Evolutionary conservation across 139 green algal species (phyloP).

Genomic region (Chlorella vulgaris): DNA sequence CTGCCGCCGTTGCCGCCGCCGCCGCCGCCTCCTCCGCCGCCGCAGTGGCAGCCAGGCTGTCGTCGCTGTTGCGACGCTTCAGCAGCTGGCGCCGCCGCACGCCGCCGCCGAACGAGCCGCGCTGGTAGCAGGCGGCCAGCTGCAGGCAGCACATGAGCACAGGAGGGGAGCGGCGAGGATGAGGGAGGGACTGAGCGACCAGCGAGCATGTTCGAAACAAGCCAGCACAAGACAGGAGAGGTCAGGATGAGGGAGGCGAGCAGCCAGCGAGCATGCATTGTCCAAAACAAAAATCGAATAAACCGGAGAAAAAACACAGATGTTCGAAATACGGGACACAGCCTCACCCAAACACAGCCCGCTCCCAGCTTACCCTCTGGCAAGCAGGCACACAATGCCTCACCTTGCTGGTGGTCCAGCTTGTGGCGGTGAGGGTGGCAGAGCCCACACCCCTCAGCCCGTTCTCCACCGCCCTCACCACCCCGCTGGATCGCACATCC

Average conservation of each 20-base stretch:
- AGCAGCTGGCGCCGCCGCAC: slow-evolving; percentile 4
- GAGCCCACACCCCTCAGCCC: slow-evolving; percentile 44
- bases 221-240: background rate
- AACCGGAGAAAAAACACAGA: too few species aligned
- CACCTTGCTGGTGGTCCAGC: slow-evolving; percentile 47
- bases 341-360: background rate
- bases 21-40: slow-evolving; percentile 1
- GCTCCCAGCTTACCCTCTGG: background rate
- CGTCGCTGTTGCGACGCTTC: slow-evolving; percentile 41
- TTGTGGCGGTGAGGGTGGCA: slow-evolving; percentile 39
- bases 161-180: background rate
- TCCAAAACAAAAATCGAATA: too few species aligned
- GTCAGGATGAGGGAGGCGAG: background rate
- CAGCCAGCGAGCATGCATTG: background rate
- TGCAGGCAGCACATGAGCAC: slow-evolving; percentile 14
- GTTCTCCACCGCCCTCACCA: slow-evolving; percentile 61
- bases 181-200: too few species aligned
- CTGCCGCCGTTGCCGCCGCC: background rate
- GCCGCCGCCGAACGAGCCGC: background rate
- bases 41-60: background rate
- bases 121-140: slow-evolving; percentile 44
- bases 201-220: too few species aligned
- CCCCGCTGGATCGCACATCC: slow-evolving; percentile 58
- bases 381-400: background rate
- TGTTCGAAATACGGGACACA: background rate